These are phyloP conservation scores for Malus hybrid DNA, from an alignment of 331 rosid genomes.

Conservation along the genomic window DNA sequence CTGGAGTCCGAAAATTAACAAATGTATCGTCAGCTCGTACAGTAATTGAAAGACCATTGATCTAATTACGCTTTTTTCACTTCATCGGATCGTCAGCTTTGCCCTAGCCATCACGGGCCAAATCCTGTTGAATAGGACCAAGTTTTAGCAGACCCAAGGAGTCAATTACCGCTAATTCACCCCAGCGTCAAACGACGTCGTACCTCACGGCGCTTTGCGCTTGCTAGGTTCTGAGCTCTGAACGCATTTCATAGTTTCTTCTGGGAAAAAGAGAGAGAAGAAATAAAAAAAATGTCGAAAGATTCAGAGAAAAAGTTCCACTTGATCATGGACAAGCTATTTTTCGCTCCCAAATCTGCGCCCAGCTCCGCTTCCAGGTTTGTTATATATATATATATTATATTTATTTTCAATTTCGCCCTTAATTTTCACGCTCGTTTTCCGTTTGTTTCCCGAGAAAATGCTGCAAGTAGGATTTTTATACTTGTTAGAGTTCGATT, in stretches of 20 bases:
- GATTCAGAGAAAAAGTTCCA: constrained; percentile 79
- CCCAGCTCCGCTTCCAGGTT: constrained; percentile 52
- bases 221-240: background rate
- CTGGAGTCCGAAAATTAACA: too few relatives aligned
- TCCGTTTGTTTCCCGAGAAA: background rate
- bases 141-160: background rate
- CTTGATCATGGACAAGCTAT: constrained; percentile 81
- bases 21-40: too few relatives aligned
- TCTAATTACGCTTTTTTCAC: background rate
- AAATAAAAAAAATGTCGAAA: constrained; percentile 32
- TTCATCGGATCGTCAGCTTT: background rate
- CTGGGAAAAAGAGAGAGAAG: background rate
- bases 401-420: background rate
- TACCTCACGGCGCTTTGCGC: background rate
- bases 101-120: background rate
- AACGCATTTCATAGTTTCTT: background rate
- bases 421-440: background rate
- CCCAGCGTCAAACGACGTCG: background rate
- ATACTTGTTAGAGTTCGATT: too few relatives aligned
- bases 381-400: background rate
- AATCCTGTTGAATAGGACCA: background rate
- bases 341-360: constrained; percentile 45
- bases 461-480: background rate
- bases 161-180: background rate
- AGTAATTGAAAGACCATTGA: too few relatives aligned